Conservation (phyloP, 2,329 filamentous ascomycete genomes). For the Ilyonectria robusta region DNA sequence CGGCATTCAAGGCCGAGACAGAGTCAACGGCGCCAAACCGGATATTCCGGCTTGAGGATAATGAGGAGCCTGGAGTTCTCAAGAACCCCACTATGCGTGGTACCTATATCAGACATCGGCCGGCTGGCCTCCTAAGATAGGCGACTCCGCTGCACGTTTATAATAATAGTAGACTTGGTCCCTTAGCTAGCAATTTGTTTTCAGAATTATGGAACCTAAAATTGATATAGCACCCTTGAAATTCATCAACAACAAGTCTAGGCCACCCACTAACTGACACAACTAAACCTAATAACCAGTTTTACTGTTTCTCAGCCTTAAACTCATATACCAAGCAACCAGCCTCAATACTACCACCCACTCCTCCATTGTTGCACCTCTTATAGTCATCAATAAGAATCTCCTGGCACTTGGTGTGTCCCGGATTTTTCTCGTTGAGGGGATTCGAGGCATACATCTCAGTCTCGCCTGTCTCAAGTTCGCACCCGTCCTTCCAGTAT, state of each 20-base stretch:
- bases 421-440: not conserved
- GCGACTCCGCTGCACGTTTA: not conserved
- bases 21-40: not conserved
- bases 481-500: constrained; percentile 10
- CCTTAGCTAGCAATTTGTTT: too few species aligned
- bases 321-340: constrained; percentile 13
- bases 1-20: not conserved
- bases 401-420: not conserved
- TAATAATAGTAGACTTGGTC: not conserved
- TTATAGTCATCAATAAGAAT: not conserved
- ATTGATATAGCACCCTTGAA: too few species aligned
- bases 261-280: too few species aligned
- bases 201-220: too few species aligned
- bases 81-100: not conserved
- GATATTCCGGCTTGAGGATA: not conserved
- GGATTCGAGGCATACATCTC: constrained; percentile 1
- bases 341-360: not conserved
- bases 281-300: not conserved
- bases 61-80: not conserved
- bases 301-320: not conserved
- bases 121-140: not conserved
- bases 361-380: constrained; percentile 4
- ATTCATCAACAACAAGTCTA: too few species aligned
- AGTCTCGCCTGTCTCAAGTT: constrained; percentile 6
- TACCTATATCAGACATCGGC: not conserved